Base-by-base conservation (phyloP, 2,329 filamentous ascomycete species). In the Plectosphaerella sp. region DNA sequence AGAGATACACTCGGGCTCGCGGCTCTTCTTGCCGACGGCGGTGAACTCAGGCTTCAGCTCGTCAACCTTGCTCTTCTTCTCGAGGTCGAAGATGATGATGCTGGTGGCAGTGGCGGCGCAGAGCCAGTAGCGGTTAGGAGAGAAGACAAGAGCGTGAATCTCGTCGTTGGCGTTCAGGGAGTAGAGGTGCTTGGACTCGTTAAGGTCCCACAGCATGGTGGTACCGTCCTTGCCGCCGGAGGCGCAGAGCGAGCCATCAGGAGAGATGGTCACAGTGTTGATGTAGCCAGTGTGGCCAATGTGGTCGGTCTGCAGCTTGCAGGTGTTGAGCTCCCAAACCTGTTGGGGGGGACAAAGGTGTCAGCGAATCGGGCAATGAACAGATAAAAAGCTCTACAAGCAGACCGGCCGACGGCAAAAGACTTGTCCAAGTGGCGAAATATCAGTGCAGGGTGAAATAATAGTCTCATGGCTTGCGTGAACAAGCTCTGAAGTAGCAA, bases 41-140 rank as follows among this genome's bases (percentile, higher is more conserved):
- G 91, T 83, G 83, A 94, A 96, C 77, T 99, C 94, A 65, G 93
- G 93, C 88, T 96, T 97, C 77, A 99, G 87, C 87, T 97, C 94
- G 70, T 97, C 93, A 72, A 97, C 93, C 89, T 97, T 97, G 88
- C 88, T 95, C 92, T 99, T 99, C 92, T 99, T 99, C 91, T 99
- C 94, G 66, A 99, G 87, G 73, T 99, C 94, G 82, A 99, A 99
- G 85, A 99, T 97, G 86, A 97, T 97, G 86, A 99, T 97, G 85
- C 86, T 91, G 80, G 85, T 90, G 72, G 91, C 84, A 61, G 94
- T 99, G 73, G 94, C 94, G 72, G 94, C 94, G 86, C 94, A 99
- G 67, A 99, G 88, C 94, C 94, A 99, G 91, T 99, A 99, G 77
- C 94, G 89, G 91, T 99, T 99, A 73, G 94, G 94, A 62, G 94